Percentiles rank a stretch among this genome's conserved stretches.
These are phyloP conservation scores for Neurospora tetraspora DNA, from an alignment of 495 filamentous ascomycete species.

Conservation along the genomic window DNA sequence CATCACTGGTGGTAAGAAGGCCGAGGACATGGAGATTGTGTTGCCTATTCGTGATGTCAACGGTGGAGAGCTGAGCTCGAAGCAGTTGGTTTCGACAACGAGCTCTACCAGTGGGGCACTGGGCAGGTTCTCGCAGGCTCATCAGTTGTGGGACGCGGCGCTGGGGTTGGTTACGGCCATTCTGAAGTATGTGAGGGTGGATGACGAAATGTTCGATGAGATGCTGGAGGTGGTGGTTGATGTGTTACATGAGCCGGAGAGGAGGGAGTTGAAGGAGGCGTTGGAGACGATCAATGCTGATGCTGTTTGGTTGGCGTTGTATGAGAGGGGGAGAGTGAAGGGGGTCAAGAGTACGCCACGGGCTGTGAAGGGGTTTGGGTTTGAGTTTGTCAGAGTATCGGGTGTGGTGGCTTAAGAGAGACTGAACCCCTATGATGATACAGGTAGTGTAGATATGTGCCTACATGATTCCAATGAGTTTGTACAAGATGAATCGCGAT, in stretches of 20 bases:
- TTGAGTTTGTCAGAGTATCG: conserved; percentile 21
- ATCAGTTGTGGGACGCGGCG: conserved; percentile 49
- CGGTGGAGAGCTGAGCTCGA: conserved; percentile 13
- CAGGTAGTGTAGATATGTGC: not conserved
- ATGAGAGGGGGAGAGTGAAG: conserved; percentile 27
- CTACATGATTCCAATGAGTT: not conserved
- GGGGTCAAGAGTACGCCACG: conserved; percentile 22
- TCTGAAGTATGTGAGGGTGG: conserved; percentile 45
- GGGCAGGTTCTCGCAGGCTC: conserved; percentile 42
- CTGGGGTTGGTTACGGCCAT: conserved; percentile 43
- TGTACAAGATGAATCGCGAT: not conserved
- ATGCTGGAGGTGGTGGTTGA: conserved; percentile 49
- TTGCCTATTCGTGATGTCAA: conserved; percentile 13
- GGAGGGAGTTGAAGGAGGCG: conserved; percentile 39
- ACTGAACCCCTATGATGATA: not conserved
- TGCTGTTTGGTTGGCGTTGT: conserved; percentile 59
- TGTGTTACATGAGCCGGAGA: conserved; percentile 25
- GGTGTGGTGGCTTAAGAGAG: not conserved
- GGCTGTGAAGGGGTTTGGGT: conserved; percentile 30
- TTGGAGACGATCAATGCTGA: conserved; percentile 55
- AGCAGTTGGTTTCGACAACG: conserved; percentile 6
- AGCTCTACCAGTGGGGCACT: conserved; percentile 23
- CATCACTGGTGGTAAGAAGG: conserved; percentile 7
- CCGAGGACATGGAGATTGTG: conserved; percentile 12
- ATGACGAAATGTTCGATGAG: conserved; percentile 58